These are phyloP conservation scores for Scheffersomyces stipitis DNA, from an alignment of 805 yeast genomes.

Conservation along the genomic window DNA sequence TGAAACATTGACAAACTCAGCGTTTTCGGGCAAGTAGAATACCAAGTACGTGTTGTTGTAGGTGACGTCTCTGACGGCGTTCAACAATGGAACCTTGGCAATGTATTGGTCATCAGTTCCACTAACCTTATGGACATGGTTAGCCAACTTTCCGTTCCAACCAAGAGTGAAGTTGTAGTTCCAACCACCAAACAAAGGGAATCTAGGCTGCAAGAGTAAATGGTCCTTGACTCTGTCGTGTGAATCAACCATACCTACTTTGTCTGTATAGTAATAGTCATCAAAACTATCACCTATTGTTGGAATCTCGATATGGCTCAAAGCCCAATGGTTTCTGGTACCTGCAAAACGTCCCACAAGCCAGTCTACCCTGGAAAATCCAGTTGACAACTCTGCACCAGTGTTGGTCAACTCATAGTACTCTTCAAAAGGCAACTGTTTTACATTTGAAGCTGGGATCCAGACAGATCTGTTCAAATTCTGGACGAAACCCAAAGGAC, in stretches of 20 bases:
- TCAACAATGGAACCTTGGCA: slow-evolving; percentile 67
- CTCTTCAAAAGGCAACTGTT: slow-evolving; percentile 73
- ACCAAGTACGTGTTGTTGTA: slow-evolving; percentile 62
- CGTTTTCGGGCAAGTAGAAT: slow-evolving; percentile 85
- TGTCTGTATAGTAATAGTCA: slow-evolving; percentile 79
- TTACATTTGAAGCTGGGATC: slow-evolving; percentile 82
- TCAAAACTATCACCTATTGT: slow-evolving; percentile 33
- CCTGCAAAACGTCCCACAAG: slow-evolving; percentile 53
- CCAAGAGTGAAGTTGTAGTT: slow-evolving; percentile 92
- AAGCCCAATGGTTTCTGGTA: slow-evolving; percentile 54
- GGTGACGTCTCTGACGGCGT: slow-evolving; percentile 67
- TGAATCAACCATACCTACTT: slow-evolving; percentile 92
- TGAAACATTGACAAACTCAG: slow-evolving; percentile 55
- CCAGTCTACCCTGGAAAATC: slow-evolving; percentile 82
- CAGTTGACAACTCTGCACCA: slow-evolving; percentile 67
- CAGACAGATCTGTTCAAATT: slow-evolving; percentile 72
- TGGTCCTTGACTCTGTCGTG: slow-evolving; percentile 46
- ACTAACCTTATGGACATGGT: slow-evolving; percentile 47
- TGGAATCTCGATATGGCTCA: slow-evolving; percentile 59
- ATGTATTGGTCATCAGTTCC: slow-evolving; percentile 50
- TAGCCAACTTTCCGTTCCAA: slow-evolving; percentile 67
- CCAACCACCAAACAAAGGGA: slow-evolving; percentile 97
- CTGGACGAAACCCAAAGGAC: slow-evolving; percentile 62
- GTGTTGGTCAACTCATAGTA: slow-evolving; percentile 75
- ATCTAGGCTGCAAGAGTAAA: slow-evolving; percentile 76